Conservation (phyloP, 768 basidiomycete species). For the Hortiboletus flavorubellus region DNA sequence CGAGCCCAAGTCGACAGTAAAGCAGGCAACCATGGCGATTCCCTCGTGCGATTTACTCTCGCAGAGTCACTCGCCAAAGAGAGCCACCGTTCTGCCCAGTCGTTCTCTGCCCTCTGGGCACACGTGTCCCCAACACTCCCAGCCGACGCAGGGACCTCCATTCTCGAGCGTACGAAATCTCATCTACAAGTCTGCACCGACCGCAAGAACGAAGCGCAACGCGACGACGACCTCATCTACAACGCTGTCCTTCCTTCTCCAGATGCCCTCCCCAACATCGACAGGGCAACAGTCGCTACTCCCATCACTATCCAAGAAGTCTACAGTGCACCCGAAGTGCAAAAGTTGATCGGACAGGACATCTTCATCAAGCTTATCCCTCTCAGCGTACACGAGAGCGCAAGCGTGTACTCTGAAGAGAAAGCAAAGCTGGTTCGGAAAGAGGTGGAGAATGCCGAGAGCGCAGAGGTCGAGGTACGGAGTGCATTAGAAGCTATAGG, state of each 20-base stretch:
- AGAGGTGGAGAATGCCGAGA: slow-evolving; percentile 85
- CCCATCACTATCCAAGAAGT: slow-evolving; percentile 94
- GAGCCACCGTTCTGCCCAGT: slow-evolving; percentile 61
- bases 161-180: slow-evolving; percentile 80
- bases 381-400: slow-evolving; percentile 92
- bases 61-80: slow-evolving; percentile 85
- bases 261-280: slow-evolving; percentile 76
- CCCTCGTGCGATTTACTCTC: slow-evolving; percentile 72
- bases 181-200: slow-evolving; percentile 78
- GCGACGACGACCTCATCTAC: slow-evolving; percentile 97
- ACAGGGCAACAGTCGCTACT: slow-evolving; percentile 77
- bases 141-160: slow-evolving; percentile 75
- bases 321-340: slow-evolving; percentile 85
- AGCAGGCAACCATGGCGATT: slow-evolving; percentile 80
- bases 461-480: slow-evolving; percentile 74
- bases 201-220: slow-evolving; percentile 66
- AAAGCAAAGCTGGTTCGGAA: slow-evolving; percentile 91
- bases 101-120: slow-evolving; percentile 70
- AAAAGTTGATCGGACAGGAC: slow-evolving; percentile 91
- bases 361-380: slow-evolving; percentile 87
- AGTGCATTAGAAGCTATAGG: slow-evolving; percentile 81
- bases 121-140: slow-evolving; percentile 80
- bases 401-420: slow-evolving; percentile 96
- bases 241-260: slow-evolving; percentile 81
- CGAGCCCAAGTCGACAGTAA: slow-evolving; percentile 76